These are phyloP conservation scores for Sporothrix luriei DNA, from an alignment of 2,329 filamentous ascomycete genomes.

Conservation along the genomic window DNA sequence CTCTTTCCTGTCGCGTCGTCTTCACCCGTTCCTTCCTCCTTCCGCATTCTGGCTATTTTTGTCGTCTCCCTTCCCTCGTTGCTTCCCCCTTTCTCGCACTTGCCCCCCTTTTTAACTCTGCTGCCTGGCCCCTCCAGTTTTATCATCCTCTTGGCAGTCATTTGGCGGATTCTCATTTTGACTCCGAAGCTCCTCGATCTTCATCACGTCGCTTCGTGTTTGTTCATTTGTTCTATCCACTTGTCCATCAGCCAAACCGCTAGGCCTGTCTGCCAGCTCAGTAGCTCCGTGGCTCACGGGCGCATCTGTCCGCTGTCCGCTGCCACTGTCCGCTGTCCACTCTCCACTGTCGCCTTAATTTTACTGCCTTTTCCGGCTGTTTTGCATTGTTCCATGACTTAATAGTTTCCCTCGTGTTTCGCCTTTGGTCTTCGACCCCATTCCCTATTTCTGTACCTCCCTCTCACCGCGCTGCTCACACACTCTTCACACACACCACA, in stretches of 20 bases:
- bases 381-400: not conserved
- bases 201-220: not conserved
- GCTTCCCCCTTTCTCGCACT: not conserved
- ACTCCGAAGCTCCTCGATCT: slow-evolving; percentile 2
- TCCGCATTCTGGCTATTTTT: slow-evolving; percentile 1
- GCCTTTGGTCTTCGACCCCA: slow-evolving; percentile 9
- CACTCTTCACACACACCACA: not conserved
- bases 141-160: slow-evolving; percentile 18
- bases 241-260: not conserved
- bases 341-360: too few species aligned
- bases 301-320: not conserved
- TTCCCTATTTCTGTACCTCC: too few species aligned
- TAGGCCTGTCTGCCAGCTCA: too few species aligned
- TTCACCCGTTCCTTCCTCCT: not conserved
- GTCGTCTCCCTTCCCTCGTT: not conserved
- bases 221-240: not conserved
- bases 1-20: slow-evolving; percentile 1
- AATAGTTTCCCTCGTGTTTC: not conserved
- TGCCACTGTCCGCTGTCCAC: not conserved
- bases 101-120: not conserved
- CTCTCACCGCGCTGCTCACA: not conserved
- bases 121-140: not conserved
- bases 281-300: not conserved
- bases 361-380: not conserved
- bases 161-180: slow-evolving; percentile 16